phyloP scores from a whole-genome alignment of 768 basidiomycete species.

The Russula brevipes region DNA sequence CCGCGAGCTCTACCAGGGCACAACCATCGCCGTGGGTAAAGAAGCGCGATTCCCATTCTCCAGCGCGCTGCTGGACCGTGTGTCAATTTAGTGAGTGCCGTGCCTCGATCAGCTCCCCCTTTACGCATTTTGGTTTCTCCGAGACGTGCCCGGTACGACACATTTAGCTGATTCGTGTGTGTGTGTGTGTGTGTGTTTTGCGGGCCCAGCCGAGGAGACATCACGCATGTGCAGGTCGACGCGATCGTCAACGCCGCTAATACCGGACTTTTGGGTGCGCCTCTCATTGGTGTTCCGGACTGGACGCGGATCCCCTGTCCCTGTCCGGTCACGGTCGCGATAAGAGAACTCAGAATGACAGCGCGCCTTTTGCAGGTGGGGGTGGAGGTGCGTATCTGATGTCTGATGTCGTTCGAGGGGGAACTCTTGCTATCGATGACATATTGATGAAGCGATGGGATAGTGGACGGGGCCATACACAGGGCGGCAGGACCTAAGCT shows the following conservation, averaged over 20 bases:
- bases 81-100: constrained; percentile 64
- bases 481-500: constrained; percentile 62
- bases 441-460: constrained; percentile 1
- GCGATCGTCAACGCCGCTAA: constrained; percentile 84
- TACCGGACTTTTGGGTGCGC: constrained; percentile 56
- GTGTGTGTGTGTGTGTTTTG: too few species aligned
- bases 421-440: background rate
- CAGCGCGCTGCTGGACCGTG: constrained; percentile 43
- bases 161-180: too few species aligned
- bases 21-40: constrained; percentile 36
- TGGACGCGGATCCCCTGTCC: background rate
- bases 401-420: background rate
- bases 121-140: too few species aligned
- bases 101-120: too few species aligned
- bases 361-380: constrained; percentile 46
- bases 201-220: constrained; percentile 63
- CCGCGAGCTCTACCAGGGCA: constrained; percentile 45
- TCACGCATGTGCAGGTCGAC: constrained; percentile 66
- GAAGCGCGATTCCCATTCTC: constrained; percentile 37
- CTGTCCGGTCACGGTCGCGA: background rate
- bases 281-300: background rate
- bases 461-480: constrained; percentile 84
- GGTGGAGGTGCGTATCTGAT: constrained; percentile 55
- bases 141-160: too few species aligned
- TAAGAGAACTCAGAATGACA: background rate